phyloP scores from a whole-genome alignment of 2,329 filamentous ascomycete species.

The Alternaria dauci region DNA sequence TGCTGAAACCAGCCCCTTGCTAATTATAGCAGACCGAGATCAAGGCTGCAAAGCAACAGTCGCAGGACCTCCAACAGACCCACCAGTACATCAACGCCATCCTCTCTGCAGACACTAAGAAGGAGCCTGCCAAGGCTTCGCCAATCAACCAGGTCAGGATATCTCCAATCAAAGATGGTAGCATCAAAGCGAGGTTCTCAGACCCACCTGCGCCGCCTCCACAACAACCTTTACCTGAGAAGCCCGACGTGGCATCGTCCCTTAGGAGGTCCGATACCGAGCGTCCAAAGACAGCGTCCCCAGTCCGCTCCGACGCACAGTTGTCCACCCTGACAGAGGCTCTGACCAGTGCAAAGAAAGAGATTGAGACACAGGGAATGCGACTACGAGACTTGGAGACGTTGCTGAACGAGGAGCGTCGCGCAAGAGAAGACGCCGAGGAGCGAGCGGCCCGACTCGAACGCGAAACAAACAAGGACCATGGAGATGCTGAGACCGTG shows the following conservation, averaged over 20 bases:
- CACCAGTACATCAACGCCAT: slow-evolving; percentile 82
- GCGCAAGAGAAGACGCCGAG: slow-evolving; percentile 84
- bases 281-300: slow-evolving; percentile 70
- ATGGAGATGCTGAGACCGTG: slow-evolving; percentile 38
- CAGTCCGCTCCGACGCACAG: slow-evolving; percentile 72
- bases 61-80: slow-evolving; percentile 83
- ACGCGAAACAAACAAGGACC: slow-evolving; percentile 62
- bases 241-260: slow-evolving; percentile 75
- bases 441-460: slow-evolving; percentile 77
- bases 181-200: slow-evolving; percentile 81
- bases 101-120: slow-evolving; percentile 72
- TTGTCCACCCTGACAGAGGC: slow-evolving; percentile 86
- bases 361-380: slow-evolving; percentile 82
- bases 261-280: slow-evolving; percentile 81
- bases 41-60: slow-evolving; percentile 86
- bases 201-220: slow-evolving; percentile 93
- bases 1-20: slow-evolving; percentile 14
- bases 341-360: slow-evolving; percentile 81
- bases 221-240: slow-evolving; percentile 91
- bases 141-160: slow-evolving; percentile 53
- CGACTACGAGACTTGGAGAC: slow-evolving; percentile 84
- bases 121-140: slow-evolving; percentile 60
- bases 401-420: slow-evolving; percentile 78
- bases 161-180: slow-evolving; percentile 66
- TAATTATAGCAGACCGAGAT: slow-evolving; percentile 75